phyloP scores from a whole-genome alignment of 2,329 filamentous ascomycete species.

The Colletotrichum graminicola region DNA sequence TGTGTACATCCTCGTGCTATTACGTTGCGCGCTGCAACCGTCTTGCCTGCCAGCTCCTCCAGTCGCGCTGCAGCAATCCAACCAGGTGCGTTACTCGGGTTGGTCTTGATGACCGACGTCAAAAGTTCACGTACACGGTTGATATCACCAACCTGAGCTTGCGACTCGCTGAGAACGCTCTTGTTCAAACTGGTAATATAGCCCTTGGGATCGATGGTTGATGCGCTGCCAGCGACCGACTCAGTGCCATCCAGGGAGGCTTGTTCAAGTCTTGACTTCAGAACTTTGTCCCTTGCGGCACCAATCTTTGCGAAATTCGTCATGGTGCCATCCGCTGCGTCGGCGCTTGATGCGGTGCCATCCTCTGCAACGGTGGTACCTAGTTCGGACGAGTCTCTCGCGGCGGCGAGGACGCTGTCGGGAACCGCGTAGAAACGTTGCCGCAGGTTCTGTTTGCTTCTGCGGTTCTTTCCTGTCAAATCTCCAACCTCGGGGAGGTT shows the following conservation, averaged over 20 bases:
- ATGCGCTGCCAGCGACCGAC: slow-evolving; percentile 81
- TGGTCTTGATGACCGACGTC: slow-evolving; percentile 98
- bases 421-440: slow-evolving; percentile 96
- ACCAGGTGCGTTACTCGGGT: slow-evolving; percentile 91
- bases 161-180: slow-evolving; percentile 81
- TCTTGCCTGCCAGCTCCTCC: slow-evolving; percentile 93
- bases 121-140: slow-evolving; percentile 91
- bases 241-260: slow-evolving; percentile 79
- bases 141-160: slow-evolving; percentile 92
- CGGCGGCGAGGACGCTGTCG: slow-evolving; percentile 92
- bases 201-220: slow-evolving; percentile 93
- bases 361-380: slow-evolving; percentile 92
- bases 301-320: slow-evolving; percentile 99
- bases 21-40: slow-evolving; percentile 87
- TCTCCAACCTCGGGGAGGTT: slow-evolving; percentile 96
- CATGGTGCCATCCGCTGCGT: slow-evolving; percentile 84
- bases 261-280: slow-evolving; percentile 93
- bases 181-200: slow-evolving; percentile 94
- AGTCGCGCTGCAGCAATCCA: slow-evolving; percentile 96
- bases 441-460: slow-evolving; percentile 84
- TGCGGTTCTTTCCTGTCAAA: slow-evolving; percentile 91
- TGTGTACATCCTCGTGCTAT: slow-evolving; percentile 90
- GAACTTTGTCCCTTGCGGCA: slow-evolving; percentile 93
- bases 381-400: slow-evolving; percentile 82
- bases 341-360: slow-evolving; percentile 63